These are phyloP conservation scores for Malus orientalis DNA, from an alignment of 306 rosid genomes.

Conservation along the genomic window DNA sequence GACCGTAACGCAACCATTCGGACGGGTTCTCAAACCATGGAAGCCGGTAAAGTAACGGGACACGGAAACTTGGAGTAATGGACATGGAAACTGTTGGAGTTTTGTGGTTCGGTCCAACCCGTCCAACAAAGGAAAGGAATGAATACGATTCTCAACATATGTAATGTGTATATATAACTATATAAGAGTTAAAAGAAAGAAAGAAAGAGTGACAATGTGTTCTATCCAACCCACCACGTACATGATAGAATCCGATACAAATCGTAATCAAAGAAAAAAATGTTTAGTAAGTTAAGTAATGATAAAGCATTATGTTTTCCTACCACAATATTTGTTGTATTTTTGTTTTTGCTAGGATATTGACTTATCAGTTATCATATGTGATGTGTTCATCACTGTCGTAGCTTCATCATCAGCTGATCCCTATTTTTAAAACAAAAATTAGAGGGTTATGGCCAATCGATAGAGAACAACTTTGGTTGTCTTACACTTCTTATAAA, in stretches of 20 bases:
- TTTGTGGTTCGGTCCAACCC: background rate
- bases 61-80: background rate
- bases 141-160: background rate
- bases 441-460: background rate
- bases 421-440: too few species aligned
- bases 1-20: slow-evolving; percentile 1
- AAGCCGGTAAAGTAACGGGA: background rate
- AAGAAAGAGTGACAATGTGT: background rate
- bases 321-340: background rate
- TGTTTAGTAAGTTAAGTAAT: background rate
- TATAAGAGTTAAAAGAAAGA: background rate
- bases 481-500: background rate
- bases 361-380: background rate
- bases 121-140: background rate
- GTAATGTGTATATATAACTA: background rate
- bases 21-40: background rate
- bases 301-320: background rate
- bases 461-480: too few species aligned
- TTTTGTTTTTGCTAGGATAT: too few species aligned
- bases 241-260: background rate
- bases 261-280: background rate
- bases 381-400: background rate
- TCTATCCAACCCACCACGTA: background rate
- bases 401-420: too few species aligned
- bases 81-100: background rate